Conservation (phyloP, 1,284 basidiomycete genomes). For the Austroboletus novae-zelandiae region DNA sequence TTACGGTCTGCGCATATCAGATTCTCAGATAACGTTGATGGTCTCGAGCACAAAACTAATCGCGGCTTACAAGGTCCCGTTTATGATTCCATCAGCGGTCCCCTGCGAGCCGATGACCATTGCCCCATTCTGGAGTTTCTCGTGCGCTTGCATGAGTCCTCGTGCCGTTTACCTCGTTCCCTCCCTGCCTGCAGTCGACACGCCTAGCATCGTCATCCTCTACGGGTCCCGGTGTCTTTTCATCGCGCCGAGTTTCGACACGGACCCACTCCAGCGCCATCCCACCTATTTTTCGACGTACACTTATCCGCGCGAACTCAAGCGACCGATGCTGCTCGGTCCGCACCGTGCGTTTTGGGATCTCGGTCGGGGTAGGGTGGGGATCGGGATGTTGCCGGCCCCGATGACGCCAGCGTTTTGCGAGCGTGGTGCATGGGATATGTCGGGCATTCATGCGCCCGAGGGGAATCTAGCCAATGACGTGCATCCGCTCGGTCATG, state of each 20-base stretch:
- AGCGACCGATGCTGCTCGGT: slow-evolving; percentile 9
- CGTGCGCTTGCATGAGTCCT: slow-evolving; percentile 9
- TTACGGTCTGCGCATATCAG: slow-evolving; percentile 9
- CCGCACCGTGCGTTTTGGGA: slow-evolving; percentile 19
- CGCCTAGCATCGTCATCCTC: slow-evolving; percentile 8
- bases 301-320: slow-evolving; percentile 6
- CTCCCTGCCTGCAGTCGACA: slow-evolving; percentile 10
- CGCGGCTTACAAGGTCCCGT: slow-evolving; percentile 8
- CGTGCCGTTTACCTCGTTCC: slow-evolving; percentile 9
- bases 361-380: slow-evolving; percentile 8
- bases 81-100: neutral
- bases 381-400: slow-evolving; percentile 9
- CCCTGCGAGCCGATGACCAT: neutral
- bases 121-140: slow-evolving; percentile 11
- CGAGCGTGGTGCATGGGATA: slow-evolving; percentile 7
- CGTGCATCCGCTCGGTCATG: slow-evolving; percentile 1
- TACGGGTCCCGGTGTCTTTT: slow-evolving; percentile 8
- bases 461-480: slow-evolving; percentile 11
- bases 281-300: slow-evolving; percentile 17
- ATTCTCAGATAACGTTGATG: slow-evolving; percentile 5
- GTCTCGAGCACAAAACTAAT: slow-evolving; percentile 8
- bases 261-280: slow-evolving; percentile 9
- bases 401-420: slow-evolving; percentile 6
- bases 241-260: slow-evolving; percentile 12
- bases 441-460: slow-evolving; percentile 1